These are phyloP conservation scores for Coelastrella sp. DNA, from an alignment of 139 green algal genomes.

Conservation along the genomic window DNA sequence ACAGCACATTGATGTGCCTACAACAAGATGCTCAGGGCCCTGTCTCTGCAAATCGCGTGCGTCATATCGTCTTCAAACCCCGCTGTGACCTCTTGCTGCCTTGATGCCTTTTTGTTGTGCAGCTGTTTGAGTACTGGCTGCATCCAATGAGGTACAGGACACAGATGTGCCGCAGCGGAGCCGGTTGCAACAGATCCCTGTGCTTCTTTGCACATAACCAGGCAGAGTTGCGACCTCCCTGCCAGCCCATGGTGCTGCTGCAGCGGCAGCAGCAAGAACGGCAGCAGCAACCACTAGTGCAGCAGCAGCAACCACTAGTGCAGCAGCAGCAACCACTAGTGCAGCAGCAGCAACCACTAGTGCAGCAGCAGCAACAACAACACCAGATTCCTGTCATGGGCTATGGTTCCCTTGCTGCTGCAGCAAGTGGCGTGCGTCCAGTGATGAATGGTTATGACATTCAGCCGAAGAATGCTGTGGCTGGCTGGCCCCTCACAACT, in stretches of 20 bases:
- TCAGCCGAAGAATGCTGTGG: neutral
- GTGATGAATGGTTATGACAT: neutral
- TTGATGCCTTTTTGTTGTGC: neutral
- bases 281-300: too few species aligned
- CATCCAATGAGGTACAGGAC: conserved; percentile 90
- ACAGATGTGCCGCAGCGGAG: conserved; percentile 78
- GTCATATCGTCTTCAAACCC: neutral
- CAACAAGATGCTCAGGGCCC: neutral
- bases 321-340: too few species aligned
- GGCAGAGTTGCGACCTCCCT: conserved; percentile 15
- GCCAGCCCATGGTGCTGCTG: neutral
- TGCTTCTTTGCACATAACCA: conserved; percentile 44
- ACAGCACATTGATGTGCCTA: too few species aligned
- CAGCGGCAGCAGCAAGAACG: neutral
- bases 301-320: too few species aligned
- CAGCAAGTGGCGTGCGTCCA: neutral
- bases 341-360: neutral
- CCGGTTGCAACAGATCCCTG: conserved; percentile 7
- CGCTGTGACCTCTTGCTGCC: neutral
- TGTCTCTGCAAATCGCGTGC: neutral
- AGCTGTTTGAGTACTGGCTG: conserved; percentile 87
- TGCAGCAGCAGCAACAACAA: neutral
- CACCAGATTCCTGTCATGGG: neutral
- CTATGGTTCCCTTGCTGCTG: neutral
- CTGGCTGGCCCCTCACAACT: neutral